Percentiles rank a stretch among this genome's conserved stretches.
phyloP scores from a whole-genome alignment of 345 rosid species.

The Turritis glabra region DNA sequence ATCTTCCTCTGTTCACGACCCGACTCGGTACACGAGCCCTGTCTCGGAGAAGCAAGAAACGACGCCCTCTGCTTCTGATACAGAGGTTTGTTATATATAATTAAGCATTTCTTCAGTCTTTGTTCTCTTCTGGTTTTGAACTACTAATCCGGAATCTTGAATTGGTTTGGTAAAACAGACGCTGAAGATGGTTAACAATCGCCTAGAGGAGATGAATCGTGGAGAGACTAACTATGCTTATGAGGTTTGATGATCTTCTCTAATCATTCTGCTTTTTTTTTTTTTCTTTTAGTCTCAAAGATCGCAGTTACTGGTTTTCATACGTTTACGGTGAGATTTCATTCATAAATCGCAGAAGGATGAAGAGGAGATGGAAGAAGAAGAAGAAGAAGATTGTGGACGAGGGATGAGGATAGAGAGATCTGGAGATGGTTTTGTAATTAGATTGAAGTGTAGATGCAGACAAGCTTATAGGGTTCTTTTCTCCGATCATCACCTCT shows the following conservation, averaged over 20 bases:
- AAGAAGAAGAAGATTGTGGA: conserved; percentile 29
- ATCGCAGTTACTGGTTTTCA: background rate
- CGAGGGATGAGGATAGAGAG: conserved; percentile 45
- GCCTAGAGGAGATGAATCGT: conserved; percentile 1
- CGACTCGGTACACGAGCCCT: background rate
- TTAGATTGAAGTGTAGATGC: conserved; percentile 40
- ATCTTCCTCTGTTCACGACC: background rate
- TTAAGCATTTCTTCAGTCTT: background rate
- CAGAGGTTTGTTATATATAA: conserved; percentile 11
- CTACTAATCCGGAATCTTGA: conserved; percentile 5
- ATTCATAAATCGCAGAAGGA: background rate
- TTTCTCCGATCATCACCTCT: conserved; percentile 35
- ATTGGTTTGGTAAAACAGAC: conserved; percentile 23
- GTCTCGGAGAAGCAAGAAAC: conserved; percentile 22
- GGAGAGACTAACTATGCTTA: conserved; percentile 24
- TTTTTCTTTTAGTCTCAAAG: background rate
- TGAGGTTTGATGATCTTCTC: conserved; percentile 8
- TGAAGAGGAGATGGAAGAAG: background rate
- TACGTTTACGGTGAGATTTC: background rate
- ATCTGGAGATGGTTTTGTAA: conserved; percentile 40
- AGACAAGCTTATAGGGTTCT: conserved; percentile 33
- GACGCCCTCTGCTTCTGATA: background rate
- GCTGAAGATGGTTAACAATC: conserved; percentile 13
- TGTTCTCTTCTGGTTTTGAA: background rate
- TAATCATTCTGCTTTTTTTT: background rate